Conservation (phyloP, 805 yeast genomes). For the Suhomyces prunicola region DNA sequence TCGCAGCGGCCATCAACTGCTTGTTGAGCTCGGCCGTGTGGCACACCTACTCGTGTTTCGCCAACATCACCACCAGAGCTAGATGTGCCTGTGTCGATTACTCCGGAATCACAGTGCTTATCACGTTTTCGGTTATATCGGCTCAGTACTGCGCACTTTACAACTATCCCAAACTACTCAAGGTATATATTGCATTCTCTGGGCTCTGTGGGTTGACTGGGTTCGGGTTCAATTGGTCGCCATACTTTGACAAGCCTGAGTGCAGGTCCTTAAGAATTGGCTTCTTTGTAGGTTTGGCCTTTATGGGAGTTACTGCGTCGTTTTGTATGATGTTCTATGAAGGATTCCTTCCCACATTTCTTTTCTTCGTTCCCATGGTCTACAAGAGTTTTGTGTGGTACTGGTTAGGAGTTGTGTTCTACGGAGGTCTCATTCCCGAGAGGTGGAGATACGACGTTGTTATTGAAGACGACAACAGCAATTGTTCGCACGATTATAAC, state of each 20-base stretch:
- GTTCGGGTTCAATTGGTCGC: slow-evolving; percentile 84
- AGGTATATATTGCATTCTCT: slow-evolving; percentile 57
- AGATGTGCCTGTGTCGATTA: slow-evolving; percentile 92
- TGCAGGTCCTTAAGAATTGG: slow-evolving; percentile 73
- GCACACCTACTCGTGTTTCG: slow-evolving; percentile 88
- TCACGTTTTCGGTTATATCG: slow-evolving; percentile 83
- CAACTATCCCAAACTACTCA: slow-evolving; percentile 50
- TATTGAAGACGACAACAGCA: slow-evolving; percentile 41
- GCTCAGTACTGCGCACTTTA: slow-evolving; percentile 79
- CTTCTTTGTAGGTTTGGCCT: slow-evolving; percentile 76
- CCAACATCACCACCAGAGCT: slow-evolving; percentile 57
- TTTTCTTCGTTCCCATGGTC: slow-evolving; percentile 62
- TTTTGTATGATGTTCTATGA: slow-evolving; percentile 51
- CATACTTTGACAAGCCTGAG: slow-evolving; percentile 84
- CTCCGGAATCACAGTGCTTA: slow-evolving; percentile 87
- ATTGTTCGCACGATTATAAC: slow-evolving; percentile 14
- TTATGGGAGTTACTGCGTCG: slow-evolving; percentile 68
- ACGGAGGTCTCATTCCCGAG: slow-evolving; percentile 87
- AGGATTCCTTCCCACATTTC: slow-evolving; percentile 51
- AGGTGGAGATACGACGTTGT: slow-evolving; percentile 73
- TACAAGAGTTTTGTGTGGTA: slow-evolving; percentile 73
- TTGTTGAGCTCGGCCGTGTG: slow-evolving; percentile 75
- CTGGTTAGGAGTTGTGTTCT: slow-evolving; percentile 77
- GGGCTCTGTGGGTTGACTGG: slow-evolving; percentile 68
- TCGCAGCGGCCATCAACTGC: slow-evolving; percentile 74